Base-by-base conservation (phyloP, 495 filamentous ascomycete genomes). In the Neurospora sp. region DNA sequence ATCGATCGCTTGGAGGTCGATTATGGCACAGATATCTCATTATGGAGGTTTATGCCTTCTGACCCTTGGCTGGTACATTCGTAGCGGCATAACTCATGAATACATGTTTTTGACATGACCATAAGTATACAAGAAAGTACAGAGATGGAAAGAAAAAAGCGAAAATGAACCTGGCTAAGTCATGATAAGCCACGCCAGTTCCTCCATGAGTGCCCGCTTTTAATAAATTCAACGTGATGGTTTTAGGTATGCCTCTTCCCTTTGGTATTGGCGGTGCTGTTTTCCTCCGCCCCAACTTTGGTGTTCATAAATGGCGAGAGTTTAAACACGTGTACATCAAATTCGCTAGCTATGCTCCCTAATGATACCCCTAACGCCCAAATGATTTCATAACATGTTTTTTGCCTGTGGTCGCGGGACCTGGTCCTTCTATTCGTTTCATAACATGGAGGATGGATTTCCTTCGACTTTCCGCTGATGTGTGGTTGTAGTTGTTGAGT, bases 221-320 rank as follows among this genome's bases (percentile, higher is more conserved):
- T 5, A 12, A 53, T 22, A 14, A 14, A 4, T 22, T 4, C 17
- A n/a, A 44, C 8, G 42, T 44, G 42, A 8, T 44, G n/a, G 17
- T 44, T 8, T 44, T n/a, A 35, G 17, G 41, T 42, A 20, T 40
- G 35, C 35, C 35, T 37, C 35, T 70, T 6, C 9, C 22, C 53
- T 16, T n/a, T 70, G 27, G 27, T 22, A 31, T 22, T 39, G 48
- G 59, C 70, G 74, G 74, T 73, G 27, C 76, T 70, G 73, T 74
- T 76, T 44, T 38, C 27, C 72, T 53, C 73, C 73, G 68, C 68
- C 48, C 38, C 48, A 6, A 6, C 48, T 5, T 59, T 10, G 20
- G 4, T 59, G 2, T 12, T 14, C 53, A 65, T 16, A 37, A 35
- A 65, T 35, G 22, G 14, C 27, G 14, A 16, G 53, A 59, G 22